Conservation (phyloP, 2,329 filamentous ascomycete species). For the Chaetomiaceae sp. region DNA sequence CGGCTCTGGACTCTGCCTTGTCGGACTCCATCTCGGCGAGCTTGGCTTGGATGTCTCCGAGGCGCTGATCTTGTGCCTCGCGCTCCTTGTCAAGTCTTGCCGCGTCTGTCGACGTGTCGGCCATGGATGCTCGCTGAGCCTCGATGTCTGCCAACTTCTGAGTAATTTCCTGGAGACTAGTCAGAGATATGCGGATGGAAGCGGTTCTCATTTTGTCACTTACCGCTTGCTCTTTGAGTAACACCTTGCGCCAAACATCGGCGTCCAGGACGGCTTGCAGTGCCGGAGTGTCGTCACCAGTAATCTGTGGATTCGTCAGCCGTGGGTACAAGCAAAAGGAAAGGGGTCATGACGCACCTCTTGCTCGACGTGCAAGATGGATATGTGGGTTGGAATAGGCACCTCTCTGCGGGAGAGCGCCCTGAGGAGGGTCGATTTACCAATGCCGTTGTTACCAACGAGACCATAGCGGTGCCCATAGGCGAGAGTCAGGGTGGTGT, state of each 20-base stretch:
- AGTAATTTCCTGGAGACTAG: constrained; percentile 61
- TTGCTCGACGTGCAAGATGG: constrained; percentile 98
- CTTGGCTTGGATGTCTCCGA: constrained; percentile 88
- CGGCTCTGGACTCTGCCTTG: constrained; percentile 91
- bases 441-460: constrained; percentile 98
- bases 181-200: not conserved
- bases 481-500: constrained; percentile 84
- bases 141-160: constrained; percentile 74
- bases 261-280: constrained; percentile 94
- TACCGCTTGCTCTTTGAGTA: constrained; percentile 82
- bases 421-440: constrained; percentile 89
- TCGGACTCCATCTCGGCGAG: constrained; percentile 98
- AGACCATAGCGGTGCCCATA: constrained; percentile 94
- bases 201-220: constrained; percentile 26
- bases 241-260: constrained; percentile 96
- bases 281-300: constrained; percentile 90
- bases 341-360: constrained; percentile 55
- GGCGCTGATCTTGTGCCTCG: constrained; percentile 83
- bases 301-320: constrained; percentile 57
- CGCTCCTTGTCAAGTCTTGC: constrained; percentile 78
- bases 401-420: constrained; percentile 91
- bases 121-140: constrained; percentile 69
- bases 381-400: constrained; percentile 92
- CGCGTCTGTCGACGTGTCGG: constrained; percentile 88
- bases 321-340: not conserved